Conservation (phyloP, 2,329 filamentous ascomycete species). For the Sarocladiaceae sp. region DNA sequence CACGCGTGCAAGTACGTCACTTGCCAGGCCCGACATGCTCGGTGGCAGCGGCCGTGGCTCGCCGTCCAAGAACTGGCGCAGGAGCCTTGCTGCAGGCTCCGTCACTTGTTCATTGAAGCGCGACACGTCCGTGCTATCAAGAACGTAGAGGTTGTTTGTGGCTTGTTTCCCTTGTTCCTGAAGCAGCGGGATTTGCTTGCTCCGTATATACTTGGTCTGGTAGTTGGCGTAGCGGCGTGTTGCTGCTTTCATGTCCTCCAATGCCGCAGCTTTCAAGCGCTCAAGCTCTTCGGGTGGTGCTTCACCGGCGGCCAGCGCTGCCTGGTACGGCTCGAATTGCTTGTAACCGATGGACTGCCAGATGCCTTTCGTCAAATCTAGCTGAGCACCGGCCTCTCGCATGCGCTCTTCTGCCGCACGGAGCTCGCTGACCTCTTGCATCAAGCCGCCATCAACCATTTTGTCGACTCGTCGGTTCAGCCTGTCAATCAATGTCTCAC, state of each 20-base stretch:
- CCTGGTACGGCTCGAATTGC: constrained; percentile 71
- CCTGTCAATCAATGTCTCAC: constrained; percentile 59
- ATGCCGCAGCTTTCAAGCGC: constrained; percentile 48
- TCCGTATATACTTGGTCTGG: constrained; percentile 80
- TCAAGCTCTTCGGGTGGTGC: constrained; percentile 35
- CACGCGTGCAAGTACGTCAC: constrained; percentile 48
- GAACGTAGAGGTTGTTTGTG: constrained; percentile 60
- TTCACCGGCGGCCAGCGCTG: constrained; percentile 30
- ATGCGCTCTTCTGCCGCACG: constrained; percentile 31
- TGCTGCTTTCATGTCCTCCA: constrained; percentile 73
- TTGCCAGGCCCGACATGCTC: constrained; percentile 41
- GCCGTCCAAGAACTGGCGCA: constrained; percentile 55
- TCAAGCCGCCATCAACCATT: constrained; percentile 61
- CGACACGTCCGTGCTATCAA: constrained; percentile 69
- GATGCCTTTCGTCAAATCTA: constrained; percentile 72
- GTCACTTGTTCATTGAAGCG: constrained; percentile 60
- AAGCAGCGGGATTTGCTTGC: constrained; percentile 70
- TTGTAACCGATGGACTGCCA: constrained; percentile 98
- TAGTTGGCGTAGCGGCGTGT: constrained; percentile 84
- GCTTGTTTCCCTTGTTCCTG: constrained; percentile 44
- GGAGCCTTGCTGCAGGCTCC: constrained; percentile 55
- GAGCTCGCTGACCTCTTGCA: constrained; percentile 42
- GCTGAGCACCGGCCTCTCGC: not conserved
- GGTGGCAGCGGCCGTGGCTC: constrained; percentile 45
- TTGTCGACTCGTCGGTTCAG: constrained; percentile 74